Conservation (phyloP, 345 rosid genomes). For the Kandelia obovata region DNA sequence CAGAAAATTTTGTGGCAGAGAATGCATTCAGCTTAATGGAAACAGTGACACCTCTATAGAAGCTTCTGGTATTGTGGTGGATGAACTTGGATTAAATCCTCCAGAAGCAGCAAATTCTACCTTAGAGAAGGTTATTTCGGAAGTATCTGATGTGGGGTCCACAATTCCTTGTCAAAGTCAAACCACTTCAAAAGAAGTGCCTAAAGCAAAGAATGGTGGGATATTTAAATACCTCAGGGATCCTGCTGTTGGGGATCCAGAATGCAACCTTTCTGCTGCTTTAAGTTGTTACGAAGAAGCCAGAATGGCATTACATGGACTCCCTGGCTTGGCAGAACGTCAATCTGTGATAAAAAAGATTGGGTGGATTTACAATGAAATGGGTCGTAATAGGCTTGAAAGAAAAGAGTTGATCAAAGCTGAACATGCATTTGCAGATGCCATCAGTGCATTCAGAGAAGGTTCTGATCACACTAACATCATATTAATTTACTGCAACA, state of each 20-base stretch:
- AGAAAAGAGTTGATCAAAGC: conserved; percentile 66
- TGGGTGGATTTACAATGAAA: conserved; percentile 92
- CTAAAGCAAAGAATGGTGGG: conserved; percentile 56
- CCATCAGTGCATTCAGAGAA: conserved; percentile 70
- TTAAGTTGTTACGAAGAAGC: conserved; percentile 74
- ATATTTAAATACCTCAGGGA: conserved; percentile 67
- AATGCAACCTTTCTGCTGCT: conserved; percentile 59
- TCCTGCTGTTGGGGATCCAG: conserved; percentile 50
- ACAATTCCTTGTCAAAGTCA: conserved; percentile 23
- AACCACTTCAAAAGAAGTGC: conserved; percentile 27
- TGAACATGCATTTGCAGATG: conserved; percentile 77
- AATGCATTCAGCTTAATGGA: conserved; percentile 11
- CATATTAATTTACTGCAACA: conserved; percentile 68
- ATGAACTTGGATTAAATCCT: conserved; percentile 18
- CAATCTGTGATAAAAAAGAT: conserved; percentile 64
- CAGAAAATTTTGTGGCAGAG: conserved; percentile 14
- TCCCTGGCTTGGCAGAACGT: conserved; percentile 49
- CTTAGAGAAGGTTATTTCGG: conserved; percentile 9
- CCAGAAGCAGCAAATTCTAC: conserved; percentile 15
- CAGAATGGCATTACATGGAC: conserved; percentile 59
- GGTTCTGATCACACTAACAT: conserved; percentile 73
- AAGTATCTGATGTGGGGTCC: conserved; percentile 21
- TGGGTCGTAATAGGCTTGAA: conserved; percentile 74
- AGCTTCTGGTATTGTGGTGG: conserved; percentile 8
- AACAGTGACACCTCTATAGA: conserved; percentile 23